phyloP scores from a whole-genome alignment of 768 basidiomycete genomes.

The Collybia nuda region DNA sequence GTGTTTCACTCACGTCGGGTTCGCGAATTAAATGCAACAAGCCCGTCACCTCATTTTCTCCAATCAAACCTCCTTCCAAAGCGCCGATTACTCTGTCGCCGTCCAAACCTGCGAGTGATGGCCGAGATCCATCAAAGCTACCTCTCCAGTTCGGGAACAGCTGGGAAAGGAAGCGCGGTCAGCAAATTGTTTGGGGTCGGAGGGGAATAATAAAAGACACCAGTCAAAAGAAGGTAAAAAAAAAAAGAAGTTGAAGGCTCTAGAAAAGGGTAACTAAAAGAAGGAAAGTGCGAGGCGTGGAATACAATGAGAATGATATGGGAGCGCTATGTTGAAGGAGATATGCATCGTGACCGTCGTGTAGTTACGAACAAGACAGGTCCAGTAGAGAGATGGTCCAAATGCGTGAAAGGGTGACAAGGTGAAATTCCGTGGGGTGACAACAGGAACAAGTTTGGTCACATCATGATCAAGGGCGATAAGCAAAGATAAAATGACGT shows the following conservation, averaged over 20 bases:
- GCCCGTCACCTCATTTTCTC: slow-evolving; percentile 64
- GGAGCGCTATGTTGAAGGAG: too few species aligned
- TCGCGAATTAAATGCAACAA: slow-evolving; percentile 71
- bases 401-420: too few species aligned
- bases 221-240: not conserved
- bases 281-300: not conserved
- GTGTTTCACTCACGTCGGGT: slow-evolving; percentile 59
- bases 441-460: too few species aligned
- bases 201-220: not conserved
- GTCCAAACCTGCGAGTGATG: slow-evolving; percentile 65
- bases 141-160: slow-evolving; percentile 84
- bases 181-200: not conserved
- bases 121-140: slow-evolving; percentile 64
- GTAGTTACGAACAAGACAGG: too few species aligned
- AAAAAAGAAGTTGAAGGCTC: not conserved
- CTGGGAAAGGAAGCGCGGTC: slow-evolving; percentile 29
- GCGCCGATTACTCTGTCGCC: slow-evolving; percentile 58
- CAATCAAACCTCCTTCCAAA: slow-evolving; percentile 64
- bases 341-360: too few species aligned
- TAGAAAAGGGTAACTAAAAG: not conserved
- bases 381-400: too few species aligned
- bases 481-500: too few species aligned
- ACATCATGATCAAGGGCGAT: too few species aligned
- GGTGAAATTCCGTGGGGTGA: too few species aligned
- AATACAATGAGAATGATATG: too few species aligned